phyloP scores from a whole-genome alignment of 2,329 filamentous ascomycete species.

The Diaporthe humulicola region DNA sequence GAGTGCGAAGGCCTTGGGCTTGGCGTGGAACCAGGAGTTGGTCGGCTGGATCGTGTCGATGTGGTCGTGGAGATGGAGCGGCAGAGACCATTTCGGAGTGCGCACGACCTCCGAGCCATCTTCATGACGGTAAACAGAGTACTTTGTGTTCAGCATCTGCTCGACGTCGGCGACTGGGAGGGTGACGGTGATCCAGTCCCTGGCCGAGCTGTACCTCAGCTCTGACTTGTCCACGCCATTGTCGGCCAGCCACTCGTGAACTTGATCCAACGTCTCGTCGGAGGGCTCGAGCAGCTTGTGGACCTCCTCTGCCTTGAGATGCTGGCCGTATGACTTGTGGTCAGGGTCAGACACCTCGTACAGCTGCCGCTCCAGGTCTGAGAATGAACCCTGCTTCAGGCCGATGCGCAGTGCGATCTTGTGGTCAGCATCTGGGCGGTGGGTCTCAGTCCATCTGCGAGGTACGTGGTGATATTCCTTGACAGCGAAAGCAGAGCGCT shows the following conservation, averaged over 20 bases:
- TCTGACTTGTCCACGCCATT: slow-evolving; percentile 59
- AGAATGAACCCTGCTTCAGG: slow-evolving; percentile 69
- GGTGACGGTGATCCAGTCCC: slow-evolving; percentile 59
- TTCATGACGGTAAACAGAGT: slow-evolving; percentile 61
- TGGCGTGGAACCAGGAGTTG: slow-evolving; percentile 60
- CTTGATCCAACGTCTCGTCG: slow-evolving; percentile 62
- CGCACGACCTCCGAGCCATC: slow-evolving; percentile 66
- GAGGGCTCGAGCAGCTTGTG: slow-evolving; percentile 66
- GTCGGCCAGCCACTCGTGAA: slow-evolving; percentile 68
- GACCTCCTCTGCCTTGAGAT: slow-evolving; percentile 64
- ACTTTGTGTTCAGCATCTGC: slow-evolving; percentile 59
- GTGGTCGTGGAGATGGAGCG: slow-evolving; percentile 52
- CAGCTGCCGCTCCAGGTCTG: slow-evolving; percentile 67
- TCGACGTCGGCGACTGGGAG: slow-evolving; percentile 62
- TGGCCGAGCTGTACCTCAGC: slow-evolving; percentile 56
- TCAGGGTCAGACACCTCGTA: slow-evolving; percentile 60
- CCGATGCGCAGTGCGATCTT: slow-evolving; percentile 69
- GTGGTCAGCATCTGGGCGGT: slow-evolving; percentile 60
- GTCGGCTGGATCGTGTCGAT: slow-evolving; percentile 66
- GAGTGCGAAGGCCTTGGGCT: slow-evolving; percentile 48
- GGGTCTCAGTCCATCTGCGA: slow-evolving; percentile 61
- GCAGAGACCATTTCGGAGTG: slow-evolving; percentile 68
- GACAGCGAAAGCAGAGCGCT: slow-evolving; percentile 48
- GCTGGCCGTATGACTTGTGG: slow-evolving; percentile 61
- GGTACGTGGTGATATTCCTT: slow-evolving; percentile 70